Evolutionary conservation across 305 asterid genomes (phyloP).

Genomic region (Andrographis paniculata): DNA sequence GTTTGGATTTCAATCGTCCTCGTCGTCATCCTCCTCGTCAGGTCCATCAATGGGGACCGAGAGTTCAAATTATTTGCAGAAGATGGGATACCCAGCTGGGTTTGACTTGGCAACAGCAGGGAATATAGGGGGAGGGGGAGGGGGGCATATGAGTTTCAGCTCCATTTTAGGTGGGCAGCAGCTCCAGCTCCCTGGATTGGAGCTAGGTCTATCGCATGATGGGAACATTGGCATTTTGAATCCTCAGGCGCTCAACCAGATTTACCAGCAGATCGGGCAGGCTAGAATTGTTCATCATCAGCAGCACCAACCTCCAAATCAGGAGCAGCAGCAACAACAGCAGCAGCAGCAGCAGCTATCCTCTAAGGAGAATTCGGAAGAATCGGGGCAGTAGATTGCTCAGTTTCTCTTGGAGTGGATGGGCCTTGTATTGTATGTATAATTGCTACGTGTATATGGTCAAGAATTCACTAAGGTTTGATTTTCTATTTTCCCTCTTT

Average conservation of each 20-base stretch:
- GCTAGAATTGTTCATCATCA: constrained; percentile 27
- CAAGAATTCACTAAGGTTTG: constrained; percentile 20
- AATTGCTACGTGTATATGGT: constrained; percentile 7
- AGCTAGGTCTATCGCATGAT: constrained; percentile 66
- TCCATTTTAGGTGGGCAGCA: constrained; percentile 45
- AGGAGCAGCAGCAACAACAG: constrained; percentile 23
- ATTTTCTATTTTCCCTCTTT: constrained; percentile 11
- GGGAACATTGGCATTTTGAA: constrained; percentile 46
- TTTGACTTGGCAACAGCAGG: constrained; percentile 46
- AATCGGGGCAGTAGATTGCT: constrained; percentile 38
- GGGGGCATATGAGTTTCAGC: constrained; percentile 39
- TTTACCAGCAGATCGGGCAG: constrained; percentile 56
- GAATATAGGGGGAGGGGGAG: too few relatives aligned
- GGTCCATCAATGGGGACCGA: constrained; percentile 41
- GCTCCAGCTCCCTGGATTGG: constrained; percentile 56
- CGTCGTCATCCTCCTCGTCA: constrained; percentile 26
- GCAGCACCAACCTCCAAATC: constrained; percentile 23
- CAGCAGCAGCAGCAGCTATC: constrained; percentile 29
- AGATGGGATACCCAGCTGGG: constrained; percentile 45
- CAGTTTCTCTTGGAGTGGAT: constrained; percentile 9
- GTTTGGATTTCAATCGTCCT: constrained; percentile 33
- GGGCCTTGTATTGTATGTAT: constrained; percentile 13
- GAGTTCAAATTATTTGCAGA: constrained; percentile 34
- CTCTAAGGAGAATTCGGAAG: constrained; percentile 62
- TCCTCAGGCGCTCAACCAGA: constrained; percentile 44